Conservation (phyloP, 164 flowering plant genomes). For the Sedum album region DNA sequence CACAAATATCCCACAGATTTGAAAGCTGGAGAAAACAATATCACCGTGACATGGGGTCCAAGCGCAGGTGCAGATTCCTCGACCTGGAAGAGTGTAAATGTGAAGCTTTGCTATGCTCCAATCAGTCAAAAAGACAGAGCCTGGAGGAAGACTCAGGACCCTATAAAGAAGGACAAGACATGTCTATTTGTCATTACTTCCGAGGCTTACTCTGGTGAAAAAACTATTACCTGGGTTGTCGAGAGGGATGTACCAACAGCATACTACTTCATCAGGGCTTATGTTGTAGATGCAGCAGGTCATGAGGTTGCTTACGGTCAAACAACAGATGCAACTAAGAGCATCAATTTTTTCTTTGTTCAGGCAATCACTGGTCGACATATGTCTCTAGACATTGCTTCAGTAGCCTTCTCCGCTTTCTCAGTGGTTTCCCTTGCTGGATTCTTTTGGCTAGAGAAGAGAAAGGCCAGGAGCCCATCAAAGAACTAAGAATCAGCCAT, state of each 20-base stretch:
- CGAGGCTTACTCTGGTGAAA: constrained; percentile 23
- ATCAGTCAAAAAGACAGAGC: constrained; percentile 54
- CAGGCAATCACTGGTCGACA: background rate
- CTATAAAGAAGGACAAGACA: constrained; percentile 51
- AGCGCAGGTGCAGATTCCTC: constrained; percentile 21
- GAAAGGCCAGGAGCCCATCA: background rate
- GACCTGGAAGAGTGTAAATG: constrained; percentile 30
- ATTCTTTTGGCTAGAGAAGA: constrained; percentile 1
- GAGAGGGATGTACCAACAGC: constrained; percentile 29
- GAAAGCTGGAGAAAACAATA: constrained; percentile 39
- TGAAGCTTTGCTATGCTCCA: constrained; percentile 63
- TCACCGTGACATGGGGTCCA: constrained; percentile 47
- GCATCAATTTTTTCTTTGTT: background rate
- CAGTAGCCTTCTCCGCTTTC: background rate
- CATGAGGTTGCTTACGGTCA: constrained; percentile 4
- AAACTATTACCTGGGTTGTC: constrained; percentile 22
- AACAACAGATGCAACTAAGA: background rate
- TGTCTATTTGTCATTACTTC: constrained; percentile 39
- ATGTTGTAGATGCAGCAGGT: background rate
- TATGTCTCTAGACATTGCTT: background rate
- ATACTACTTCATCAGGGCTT: background rate
- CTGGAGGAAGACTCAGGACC: constrained; percentile 51
- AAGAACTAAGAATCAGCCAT: background rate
- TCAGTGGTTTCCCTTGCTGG: background rate
- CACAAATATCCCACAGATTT: constrained; percentile 28